These are phyloP conservation scores for Penicillium macrosclerotiorum DNA, from an alignment of 495 filamentous ascomycete species.

Conservation along the genomic window DNA sequence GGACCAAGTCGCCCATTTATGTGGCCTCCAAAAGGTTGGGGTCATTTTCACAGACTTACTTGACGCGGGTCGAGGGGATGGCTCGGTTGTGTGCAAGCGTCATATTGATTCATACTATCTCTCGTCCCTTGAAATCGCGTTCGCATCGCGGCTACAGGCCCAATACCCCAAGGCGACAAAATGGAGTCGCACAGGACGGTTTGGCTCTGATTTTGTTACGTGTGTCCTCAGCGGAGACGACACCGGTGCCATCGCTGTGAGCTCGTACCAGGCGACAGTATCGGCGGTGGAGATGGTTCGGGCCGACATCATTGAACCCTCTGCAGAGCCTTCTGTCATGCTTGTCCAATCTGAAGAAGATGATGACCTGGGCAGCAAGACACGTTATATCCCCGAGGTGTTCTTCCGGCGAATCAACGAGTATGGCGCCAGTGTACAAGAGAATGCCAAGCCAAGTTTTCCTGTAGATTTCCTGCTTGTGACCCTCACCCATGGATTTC, in stretches of 20 bases:
- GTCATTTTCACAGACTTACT: slow-evolving; percentile 94
- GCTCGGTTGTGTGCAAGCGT: slow-evolving; percentile 87
- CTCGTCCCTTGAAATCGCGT: slow-evolving; percentile 86
- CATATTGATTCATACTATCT: slow-evolving; percentile 95
- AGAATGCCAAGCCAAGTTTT: slow-evolving; percentile 95
- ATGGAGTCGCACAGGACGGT: slow-evolving; percentile 93
- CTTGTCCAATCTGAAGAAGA: slow-evolving; percentile 91
- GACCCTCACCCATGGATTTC: slow-evolving; percentile 95
- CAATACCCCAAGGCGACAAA: slow-evolving; percentile 87
- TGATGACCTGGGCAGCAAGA: slow-evolving; percentile 63
- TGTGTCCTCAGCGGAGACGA: slow-evolving; percentile 93
- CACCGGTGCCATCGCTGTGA: slow-evolving; percentile 80
- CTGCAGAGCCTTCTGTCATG: slow-evolving; percentile 89
- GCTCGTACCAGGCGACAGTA: slow-evolving; percentile 92
- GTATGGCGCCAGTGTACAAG: slow-evolving; percentile 92
- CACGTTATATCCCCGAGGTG: slow-evolving; percentile 93
- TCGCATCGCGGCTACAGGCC: slow-evolving; percentile 83
- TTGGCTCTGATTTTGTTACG: slow-evolving; percentile 96
- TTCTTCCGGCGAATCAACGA: slow-evolving; percentile 96
- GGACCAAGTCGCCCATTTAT: slow-evolving; percentile 76
- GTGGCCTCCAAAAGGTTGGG: slow-evolving; percentile 85
- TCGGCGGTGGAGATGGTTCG: slow-evolving; percentile 95
- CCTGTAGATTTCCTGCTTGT: slow-evolving; percentile 95
- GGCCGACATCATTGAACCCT: slow-evolving; percentile 93
- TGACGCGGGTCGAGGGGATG: slow-evolving; percentile 76